Evolutionary conservation across 768 basidiomycete species (phyloP), one percentile per base, ranked within the genome.

Genomic region (Trametes meyenii): DNA sequence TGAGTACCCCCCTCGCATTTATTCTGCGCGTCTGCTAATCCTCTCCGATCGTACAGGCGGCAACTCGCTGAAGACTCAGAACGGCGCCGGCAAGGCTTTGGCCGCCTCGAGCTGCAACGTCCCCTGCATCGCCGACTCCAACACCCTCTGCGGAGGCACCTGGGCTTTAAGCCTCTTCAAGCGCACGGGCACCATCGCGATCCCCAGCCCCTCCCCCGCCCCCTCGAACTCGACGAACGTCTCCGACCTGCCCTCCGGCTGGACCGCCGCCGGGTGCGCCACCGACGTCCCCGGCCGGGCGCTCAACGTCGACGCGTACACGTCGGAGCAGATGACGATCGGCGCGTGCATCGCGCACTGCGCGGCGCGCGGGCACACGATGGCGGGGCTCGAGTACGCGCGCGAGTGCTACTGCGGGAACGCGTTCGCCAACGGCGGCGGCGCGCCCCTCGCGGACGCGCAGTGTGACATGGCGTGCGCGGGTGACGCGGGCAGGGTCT

Each of bases 341-440:
- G 52, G n/a, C 16, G 21, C 23, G 40, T 64, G 63, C 54, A 40
- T 64, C 38, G 36, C 63, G 45, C 58, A 60, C 58, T 64, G 63
- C 59, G 53, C 43, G 29, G 19, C 54, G 5, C 53, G 8, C 33
- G 63, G 63, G 13, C 58, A 60, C 54, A 38, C 54, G 49, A 44
- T 64, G 40, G 63, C 63, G 50, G 63, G 63, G 33, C 58, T 64
- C 45, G 63, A 64, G 63, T 64, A 65, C 56, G 50, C 64, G 43
- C 59, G 64, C 55, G 64, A 65, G 64, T 65, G 64, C 56, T 65
- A 65, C 52, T 65, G 64, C 59, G 58, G 63, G 12, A 50, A 24
- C 54, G 43, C 26, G 43, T 64, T 57, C 63, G 54, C 42, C n/a
- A 64, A 60, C 40, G 59, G 59, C 19, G 64, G 64, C 60, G 64